phyloP scores from a whole-genome alignment of 2,329 filamentous ascomycete genomes.

The Phaeophleospora eucalypticola region DNA sequence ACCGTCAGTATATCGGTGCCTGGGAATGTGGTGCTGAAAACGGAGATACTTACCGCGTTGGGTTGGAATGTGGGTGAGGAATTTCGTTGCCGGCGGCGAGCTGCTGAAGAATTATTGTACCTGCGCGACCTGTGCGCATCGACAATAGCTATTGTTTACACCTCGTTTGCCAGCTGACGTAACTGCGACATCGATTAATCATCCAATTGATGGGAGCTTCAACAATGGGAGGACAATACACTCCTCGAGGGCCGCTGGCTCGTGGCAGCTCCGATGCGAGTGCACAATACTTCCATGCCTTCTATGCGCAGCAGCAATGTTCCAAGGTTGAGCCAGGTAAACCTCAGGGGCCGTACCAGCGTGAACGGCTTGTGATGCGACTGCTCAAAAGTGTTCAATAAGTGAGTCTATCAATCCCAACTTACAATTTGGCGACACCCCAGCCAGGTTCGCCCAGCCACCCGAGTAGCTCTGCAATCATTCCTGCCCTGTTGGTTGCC shows the following conservation, averaged over 20 bases:
- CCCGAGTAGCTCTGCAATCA: slow-evolving; percentile 48
- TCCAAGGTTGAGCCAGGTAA: no score
- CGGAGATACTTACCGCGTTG: background rate
- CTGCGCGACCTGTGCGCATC: background rate
- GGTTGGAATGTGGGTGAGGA: background rate
- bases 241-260: background rate
- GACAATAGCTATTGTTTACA: background rate
- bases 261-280: background rate
- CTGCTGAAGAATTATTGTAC: background rate
- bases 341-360: background rate
- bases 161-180: background rate
- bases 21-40: background rate
- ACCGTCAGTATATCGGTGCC: background rate
- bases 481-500: slow-evolving; percentile 37
- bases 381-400: background rate
- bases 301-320: no score
- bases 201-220: background rate
- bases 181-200: background rate
- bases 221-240: no score
- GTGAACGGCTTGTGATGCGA: background rate
- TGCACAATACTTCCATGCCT: background rate
- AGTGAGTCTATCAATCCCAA: no score
- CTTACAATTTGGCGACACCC: slow-evolving; percentile 40
- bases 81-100: no score
- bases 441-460: slow-evolving; percentile 48